Percentiles rank a stretch among this genome's conserved stretches.
Conservation (phyloP, 306 rosid genomes). For the Potentilla sterilis region DNA sequence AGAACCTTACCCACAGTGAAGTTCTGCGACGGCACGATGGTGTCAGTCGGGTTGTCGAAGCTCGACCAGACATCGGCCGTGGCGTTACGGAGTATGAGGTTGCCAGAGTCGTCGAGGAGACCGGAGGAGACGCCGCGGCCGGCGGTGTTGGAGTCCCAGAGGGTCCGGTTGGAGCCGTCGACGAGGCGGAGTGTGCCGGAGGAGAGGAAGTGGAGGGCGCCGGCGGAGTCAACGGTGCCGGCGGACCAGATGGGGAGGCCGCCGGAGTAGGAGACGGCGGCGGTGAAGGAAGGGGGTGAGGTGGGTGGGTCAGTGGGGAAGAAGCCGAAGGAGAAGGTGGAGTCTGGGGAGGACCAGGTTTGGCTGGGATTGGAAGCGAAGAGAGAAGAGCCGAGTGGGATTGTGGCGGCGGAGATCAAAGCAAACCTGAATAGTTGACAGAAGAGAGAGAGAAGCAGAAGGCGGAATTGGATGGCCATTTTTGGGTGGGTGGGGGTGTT, state of each 20-base stretch:
- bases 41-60: constrained; percentile 61
- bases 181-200: constrained; percentile 56
- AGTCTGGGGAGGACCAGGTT: constrained; percentile 45
- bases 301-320: constrained; percentile 41
- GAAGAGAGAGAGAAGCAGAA: not conserved
- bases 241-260: constrained; percentile 66
- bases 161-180: constrained; percentile 50
- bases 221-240: constrained; percentile 50
- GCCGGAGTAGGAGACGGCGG: constrained; percentile 51
- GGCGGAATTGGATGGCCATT: constrained; percentile 8
- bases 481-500: not conserved
- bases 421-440: not conserved
- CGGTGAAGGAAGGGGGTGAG: constrained; percentile 48
- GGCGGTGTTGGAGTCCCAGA: constrained; percentile 61
- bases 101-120: constrained; percentile 42
- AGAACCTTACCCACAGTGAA: constrained; percentile 39
- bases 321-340: constrained; percentile 48
- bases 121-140: constrained; percentile 54
- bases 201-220: constrained; percentile 45
- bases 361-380: constrained; percentile 39
- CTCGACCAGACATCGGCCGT: constrained; percentile 53
- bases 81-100: constrained; percentile 40
- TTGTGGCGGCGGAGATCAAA: constrained; percentile 7
- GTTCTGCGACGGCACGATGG: constrained; percentile 57
- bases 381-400: constrained; percentile 47